Evolutionary conservation across 306 rosid species (phyloP).

Genomic region (Cicer pinnatifidum): DNA sequence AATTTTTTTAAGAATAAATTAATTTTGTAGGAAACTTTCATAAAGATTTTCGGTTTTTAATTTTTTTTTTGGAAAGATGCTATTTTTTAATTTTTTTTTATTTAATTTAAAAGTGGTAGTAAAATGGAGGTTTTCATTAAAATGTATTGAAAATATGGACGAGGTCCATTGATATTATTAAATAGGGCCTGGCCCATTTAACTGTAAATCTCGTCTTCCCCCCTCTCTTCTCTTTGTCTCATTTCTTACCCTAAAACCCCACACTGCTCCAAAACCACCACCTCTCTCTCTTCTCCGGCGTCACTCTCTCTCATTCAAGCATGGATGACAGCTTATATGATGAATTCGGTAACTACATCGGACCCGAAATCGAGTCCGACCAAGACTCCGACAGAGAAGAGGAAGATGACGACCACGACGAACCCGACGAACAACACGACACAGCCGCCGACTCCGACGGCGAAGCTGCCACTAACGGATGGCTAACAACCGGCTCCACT

Average conservation of each 20-base stretch:
- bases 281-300: background rate
- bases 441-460: constrained; percentile 59
- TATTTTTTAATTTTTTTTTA: too few species aligned
- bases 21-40: too few species aligned
- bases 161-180: too few species aligned
- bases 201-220: constrained; percentile 16
- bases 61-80: too few species aligned
- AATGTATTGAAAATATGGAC: too few species aligned
- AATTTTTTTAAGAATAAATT: too few species aligned
- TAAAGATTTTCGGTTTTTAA: too few species aligned
- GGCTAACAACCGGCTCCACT: constrained; percentile 60
- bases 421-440: constrained; percentile 42
- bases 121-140: too few species aligned
- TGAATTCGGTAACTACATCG: constrained; percentile 97
- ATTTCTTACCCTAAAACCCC: constrained; percentile 52
- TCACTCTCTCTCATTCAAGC: background rate
- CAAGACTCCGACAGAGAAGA: constrained; percentile 79
- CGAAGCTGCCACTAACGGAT: constrained; percentile 70
- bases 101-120: too few species aligned
- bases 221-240: background rate
- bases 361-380: constrained; percentile 96
- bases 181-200: constrained; percentile 15
- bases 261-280: background rate
- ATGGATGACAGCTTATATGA: constrained; percentile 97
- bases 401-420: constrained; percentile 50